Percentiles rank a stretch among this genome's conserved stretches.
phyloP scores from a whole-genome alignment of 352 stramenopile genomes.

The Phytopythium mirpurense region DNA sequence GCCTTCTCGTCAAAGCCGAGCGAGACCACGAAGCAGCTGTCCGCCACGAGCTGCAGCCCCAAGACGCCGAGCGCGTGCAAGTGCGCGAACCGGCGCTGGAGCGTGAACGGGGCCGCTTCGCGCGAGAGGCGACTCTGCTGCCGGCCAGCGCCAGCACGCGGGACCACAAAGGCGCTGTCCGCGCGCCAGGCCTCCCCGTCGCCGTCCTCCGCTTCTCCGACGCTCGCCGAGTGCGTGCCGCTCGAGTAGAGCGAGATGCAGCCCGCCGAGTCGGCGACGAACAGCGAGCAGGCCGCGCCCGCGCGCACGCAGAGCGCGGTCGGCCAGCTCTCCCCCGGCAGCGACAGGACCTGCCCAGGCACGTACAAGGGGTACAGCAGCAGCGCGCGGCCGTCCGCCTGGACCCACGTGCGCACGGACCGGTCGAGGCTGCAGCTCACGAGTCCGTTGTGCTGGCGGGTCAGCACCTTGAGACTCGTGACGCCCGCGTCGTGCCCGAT shows the following conservation, averaged over 20 bases:
- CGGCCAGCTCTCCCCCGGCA: conserved; percentile 47
- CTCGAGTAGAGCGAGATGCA: conserved; percentile 54
- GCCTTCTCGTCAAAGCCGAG: conserved; percentile 73
- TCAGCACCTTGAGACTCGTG: conserved; percentile 37
- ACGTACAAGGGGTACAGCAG: conserved; percentile 71
- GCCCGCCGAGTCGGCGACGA: conserved; percentile 58
- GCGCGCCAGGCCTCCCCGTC: conserved; percentile 1
- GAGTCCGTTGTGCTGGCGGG: conserved; percentile 40
- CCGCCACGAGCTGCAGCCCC: conserved; percentile 43
- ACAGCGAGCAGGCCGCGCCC: conserved; percentile 37
- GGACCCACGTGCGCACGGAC: conserved; percentile 66
- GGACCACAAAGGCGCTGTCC: background rate
- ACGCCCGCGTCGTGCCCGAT: conserved; percentile 49
- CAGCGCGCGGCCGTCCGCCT: conserved; percentile 42
- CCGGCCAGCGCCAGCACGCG: background rate
- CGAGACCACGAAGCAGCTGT: conserved; percentile 71
- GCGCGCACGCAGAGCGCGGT: conserved; percentile 49
- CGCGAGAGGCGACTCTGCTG: background rate
- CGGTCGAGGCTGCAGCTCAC: conserved; percentile 68
- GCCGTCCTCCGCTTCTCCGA: conserved; percentile 7
- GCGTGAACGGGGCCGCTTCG: conserved; percentile 27
- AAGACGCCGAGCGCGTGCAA: conserved; percentile 65
- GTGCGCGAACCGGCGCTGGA: conserved; percentile 54
- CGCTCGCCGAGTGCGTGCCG: background rate
- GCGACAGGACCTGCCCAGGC: conserved; percentile 45